A percentile compares a stretch with the other conserved stretches of the same genome.
Conservation (phyloP, 495 filamentous ascomycete species). For the Coniosporium apollinis region DNA sequence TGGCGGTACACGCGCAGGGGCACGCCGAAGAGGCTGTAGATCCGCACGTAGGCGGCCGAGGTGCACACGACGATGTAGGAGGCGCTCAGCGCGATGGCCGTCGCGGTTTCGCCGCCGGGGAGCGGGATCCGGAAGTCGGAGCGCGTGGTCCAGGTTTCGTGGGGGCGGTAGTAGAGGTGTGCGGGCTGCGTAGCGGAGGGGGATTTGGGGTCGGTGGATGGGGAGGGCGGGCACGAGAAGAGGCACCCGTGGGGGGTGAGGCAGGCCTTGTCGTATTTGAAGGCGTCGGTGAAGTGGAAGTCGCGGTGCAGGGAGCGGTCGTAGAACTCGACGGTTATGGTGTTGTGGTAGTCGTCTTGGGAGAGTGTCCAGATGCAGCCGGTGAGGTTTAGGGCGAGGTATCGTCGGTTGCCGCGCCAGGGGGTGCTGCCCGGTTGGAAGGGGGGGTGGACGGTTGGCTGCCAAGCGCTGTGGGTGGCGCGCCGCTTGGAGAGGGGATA, state of each 20-base stretch:
- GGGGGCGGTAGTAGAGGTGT: conserved; percentile 87
- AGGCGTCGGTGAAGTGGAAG: conserved; percentile 95
- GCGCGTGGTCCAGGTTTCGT: conserved; percentile 88
- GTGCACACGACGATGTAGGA: conserved; percentile 82
- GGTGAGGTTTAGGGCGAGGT: conserved; percentile 82
- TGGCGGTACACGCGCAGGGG: conserved; percentile 78
- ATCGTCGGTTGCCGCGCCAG: conserved; percentile 85
- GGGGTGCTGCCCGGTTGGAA: conserved; percentile 92
- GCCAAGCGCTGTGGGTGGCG: conserved; percentile 28
- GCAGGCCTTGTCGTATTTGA: conserved; percentile 91
- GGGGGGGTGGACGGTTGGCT: conserved; percentile 57
- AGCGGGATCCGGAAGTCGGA: conserved; percentile 80
- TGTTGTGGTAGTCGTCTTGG: conserved; percentile 86
- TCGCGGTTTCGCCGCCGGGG: conserved; percentile 63
- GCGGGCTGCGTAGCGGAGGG: conserved; percentile 36
- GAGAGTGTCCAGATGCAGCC: conserved; percentile 95
- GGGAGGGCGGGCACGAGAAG: conserved; percentile 64
- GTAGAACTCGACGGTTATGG: conserved; percentile 94
- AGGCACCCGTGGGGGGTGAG: conserved; percentile 69
- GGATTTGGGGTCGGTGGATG: conserved; percentile 29
- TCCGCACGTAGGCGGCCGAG: conserved; percentile 65
- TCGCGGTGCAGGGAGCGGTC: conserved; percentile 80
- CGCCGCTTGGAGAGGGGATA: conserved; percentile 45
- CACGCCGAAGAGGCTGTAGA: conserved; percentile 85
- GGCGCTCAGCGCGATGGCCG: conserved; percentile 79